Percentiles rank a stretch among this genome's conserved stretches.
Conservation (phyloP, 306 rosid species). For the Ormosia emarginata region DNA sequence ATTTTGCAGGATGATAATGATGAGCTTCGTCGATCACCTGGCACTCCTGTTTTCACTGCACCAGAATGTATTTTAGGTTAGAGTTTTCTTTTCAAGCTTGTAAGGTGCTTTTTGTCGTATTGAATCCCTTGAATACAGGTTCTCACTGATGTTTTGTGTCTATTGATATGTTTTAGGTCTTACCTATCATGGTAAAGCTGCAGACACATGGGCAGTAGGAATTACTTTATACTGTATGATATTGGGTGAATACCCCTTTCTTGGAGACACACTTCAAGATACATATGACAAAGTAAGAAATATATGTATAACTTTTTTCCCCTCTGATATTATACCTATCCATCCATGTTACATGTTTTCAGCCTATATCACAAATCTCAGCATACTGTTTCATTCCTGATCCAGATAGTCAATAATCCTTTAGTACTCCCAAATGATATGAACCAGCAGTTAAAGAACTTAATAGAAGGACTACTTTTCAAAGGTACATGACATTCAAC, state of each 20-base stretch:
- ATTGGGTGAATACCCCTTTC: slow-evolving; percentile 85
- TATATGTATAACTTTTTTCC: neutral
- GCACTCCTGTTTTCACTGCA: slow-evolving; percentile 99
- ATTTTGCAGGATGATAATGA: slow-evolving; percentile 85
- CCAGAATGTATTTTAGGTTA: slow-evolving; percentile 94
- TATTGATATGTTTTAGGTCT: slow-evolving; percentile 47
- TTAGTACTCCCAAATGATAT: slow-evolving; percentile 65
- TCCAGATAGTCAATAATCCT: slow-evolving; percentile 83
- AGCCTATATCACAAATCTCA: neutral
- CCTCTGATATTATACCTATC: neutral
- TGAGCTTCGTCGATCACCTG: slow-evolving; percentile 95
- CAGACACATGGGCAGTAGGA: slow-evolving; percentile 99
- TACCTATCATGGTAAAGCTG: slow-evolving; percentile 77
- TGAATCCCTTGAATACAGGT: neutral
- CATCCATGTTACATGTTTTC: slow-evolving; percentile 20
- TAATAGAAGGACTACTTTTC: slow-evolving; percentile 83
- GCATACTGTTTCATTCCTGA: slow-evolving; percentile 6
- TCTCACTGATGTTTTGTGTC: slow-evolving; percentile 5
- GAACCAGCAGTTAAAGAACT: slow-evolving; percentile 61
- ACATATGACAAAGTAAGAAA: slow-evolving; percentile 84
- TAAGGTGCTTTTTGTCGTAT: neutral
- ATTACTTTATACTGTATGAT: slow-evolving; percentile 93
- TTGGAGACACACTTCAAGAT: slow-evolving; percentile 97
- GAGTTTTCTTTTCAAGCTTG: slow-evolving; percentile 6
- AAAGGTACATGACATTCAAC: slow-evolving; percentile 54